Percentiles rank a stretch among this genome's conserved stretches.
phyloP scores from a whole-genome alignment of 192 early-diverging fungal species.

The Coemansia furcata region DNA sequence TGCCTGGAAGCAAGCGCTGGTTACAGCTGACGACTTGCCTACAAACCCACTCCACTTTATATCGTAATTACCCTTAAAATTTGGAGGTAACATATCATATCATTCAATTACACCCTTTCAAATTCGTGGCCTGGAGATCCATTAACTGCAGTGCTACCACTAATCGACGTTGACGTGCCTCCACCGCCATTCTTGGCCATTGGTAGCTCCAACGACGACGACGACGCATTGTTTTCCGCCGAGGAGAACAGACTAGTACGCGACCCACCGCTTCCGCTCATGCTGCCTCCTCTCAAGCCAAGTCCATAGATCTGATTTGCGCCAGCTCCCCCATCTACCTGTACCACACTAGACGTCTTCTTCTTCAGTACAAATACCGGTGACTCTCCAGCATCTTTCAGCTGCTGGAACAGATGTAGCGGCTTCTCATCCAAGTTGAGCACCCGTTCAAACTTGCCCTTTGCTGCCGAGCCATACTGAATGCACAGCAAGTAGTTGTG shows the following conservation, averaged over 20 bases:
- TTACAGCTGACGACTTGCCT: conserved; percentile 45
- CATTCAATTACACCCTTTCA: conserved; percentile 22
- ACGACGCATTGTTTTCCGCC: conserved; percentile 42
- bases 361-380: conserved; percentile 77
- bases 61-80: conserved; percentile 15
- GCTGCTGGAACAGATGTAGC: conserved; percentile 60
- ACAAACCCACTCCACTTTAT: conserved; percentile 49
- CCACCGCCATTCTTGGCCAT: conserved; percentile 10
- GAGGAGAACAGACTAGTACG: conserved; percentile 43
- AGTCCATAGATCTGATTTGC: neutral
- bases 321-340: neutral
- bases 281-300: conserved; percentile 15
- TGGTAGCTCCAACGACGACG: conserved; percentile 42
- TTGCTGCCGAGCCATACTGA: conserved; percentile 56
- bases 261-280: conserved; percentile 25
- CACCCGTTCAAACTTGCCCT: conserved; percentile 60
- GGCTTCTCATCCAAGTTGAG: conserved; percentile 80
- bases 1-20: conserved; percentile 53
- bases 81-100: neutral
- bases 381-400: conserved; percentile 66
- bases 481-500: conserved; percentile 83
- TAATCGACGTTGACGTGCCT: conserved; percentile 15
- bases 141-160: conserved; percentile 1
- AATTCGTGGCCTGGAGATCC: conserved; percentile 28
- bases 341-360: conserved; percentile 15